Conservation (phyloP, 2,329 filamentous ascomycete species). For the Alternaria gaisen region DNA sequence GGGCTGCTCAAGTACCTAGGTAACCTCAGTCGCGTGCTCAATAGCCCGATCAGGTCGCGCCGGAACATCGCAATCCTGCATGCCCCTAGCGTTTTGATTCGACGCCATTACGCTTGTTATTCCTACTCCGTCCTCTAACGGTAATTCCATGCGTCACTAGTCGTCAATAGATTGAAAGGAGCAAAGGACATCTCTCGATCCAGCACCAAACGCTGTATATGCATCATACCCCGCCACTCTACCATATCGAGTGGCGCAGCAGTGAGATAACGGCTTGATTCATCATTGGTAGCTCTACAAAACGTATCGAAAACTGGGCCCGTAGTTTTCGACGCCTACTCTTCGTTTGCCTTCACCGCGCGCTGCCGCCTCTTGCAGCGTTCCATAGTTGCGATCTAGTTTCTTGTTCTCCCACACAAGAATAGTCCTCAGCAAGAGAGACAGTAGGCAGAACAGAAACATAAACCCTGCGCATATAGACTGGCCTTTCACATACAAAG, state of each 20-base stretch:
- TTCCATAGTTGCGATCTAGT: constrained; percentile 44
- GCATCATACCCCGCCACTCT: background rate
- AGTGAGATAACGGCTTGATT: background rate
- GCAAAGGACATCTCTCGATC: background rate
- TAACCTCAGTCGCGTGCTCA: constrained; percentile 17
- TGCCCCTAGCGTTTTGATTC: constrained; percentile 8
- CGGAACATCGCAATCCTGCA: background rate
- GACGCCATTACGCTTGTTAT: background rate
- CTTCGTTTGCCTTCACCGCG: constrained; percentile 21
- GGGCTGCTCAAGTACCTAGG: background rate
- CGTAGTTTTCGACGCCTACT: constrained; percentile 47
- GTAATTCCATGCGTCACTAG: constrained; percentile 3
- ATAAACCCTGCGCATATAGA: constrained; percentile 50
- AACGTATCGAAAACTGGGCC: constrained; percentile 45
- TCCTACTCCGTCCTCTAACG: background rate
- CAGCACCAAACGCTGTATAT: background rate
- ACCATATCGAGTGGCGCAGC: background rate
- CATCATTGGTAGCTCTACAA: constrained; percentile 30
- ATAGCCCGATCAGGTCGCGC: constrained; percentile 13
- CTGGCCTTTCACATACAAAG: constrained; percentile 48
- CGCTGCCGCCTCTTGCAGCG: constrained; percentile 26
- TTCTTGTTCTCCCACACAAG: constrained; percentile 50
- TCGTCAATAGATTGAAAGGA: background rate
- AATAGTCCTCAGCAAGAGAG: constrained; percentile 40
- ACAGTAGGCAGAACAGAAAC: constrained; percentile 48